Percentiles rank a stretch among this genome's conserved stretches.
Evolutionary conservation across 768 basidiomycete genomes (phyloP).

Genomic region (Sarcodon aspratus): DNA sequence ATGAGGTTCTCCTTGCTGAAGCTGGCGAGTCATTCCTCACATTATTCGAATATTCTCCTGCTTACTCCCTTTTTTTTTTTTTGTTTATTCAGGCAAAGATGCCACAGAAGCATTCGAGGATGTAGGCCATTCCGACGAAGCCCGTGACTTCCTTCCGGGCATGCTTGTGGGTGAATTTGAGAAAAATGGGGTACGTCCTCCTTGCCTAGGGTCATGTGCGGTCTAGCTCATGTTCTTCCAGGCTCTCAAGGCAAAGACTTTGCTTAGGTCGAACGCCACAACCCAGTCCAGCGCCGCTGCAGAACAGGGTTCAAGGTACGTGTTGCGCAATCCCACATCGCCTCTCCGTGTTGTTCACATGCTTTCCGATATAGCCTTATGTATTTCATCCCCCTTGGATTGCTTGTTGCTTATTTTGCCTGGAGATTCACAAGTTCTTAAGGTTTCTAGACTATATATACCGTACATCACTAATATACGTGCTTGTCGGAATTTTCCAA

Average conservation of each 20-base stretch:
- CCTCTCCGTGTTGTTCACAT: slow-evolving; percentile 1
- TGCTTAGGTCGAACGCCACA: slow-evolving; percentile 27
- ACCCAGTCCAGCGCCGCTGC: slow-evolving; percentile 29
- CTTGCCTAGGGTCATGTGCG: neutral
- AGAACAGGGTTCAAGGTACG: slow-evolving; percentile 62
- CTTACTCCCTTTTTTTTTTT: neutral
- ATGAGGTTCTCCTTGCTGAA: slow-evolving; percentile 94
- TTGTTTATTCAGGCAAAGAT: slow-evolving; percentile 57
- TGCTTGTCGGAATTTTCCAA: neutral
- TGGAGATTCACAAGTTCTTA: slow-evolving; percentile 53
- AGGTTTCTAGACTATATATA: slow-evolving; percentile 10
- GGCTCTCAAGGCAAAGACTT: slow-evolving; percentile 43
- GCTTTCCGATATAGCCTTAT: slow-evolving; percentile 37
- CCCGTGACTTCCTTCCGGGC: slow-evolving; percentile 68
- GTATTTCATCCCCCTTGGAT: slow-evolving; percentile 74
- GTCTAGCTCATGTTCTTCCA: slow-evolving; percentile 12
- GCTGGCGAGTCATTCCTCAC: slow-evolving; percentile 45
- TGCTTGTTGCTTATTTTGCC: slow-evolving; percentile 80
- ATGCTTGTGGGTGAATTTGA: slow-evolving; percentile 82
- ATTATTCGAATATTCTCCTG: neutral
- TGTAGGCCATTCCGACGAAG: slow-evolving; percentile 98
- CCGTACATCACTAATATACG: slow-evolving; percentile 4
- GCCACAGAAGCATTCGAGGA: slow-evolving; percentile 99
- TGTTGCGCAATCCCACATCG: slow-evolving; percentile 8
- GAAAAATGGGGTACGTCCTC: slow-evolving; percentile 42